Percentiles rank a stretch among this genome's conserved stretches.
These are phyloP conservation scores for Pythium aristosporum DNA, from an alignment of 352 stramenopile genomes.

Conservation along the genomic window DNA sequence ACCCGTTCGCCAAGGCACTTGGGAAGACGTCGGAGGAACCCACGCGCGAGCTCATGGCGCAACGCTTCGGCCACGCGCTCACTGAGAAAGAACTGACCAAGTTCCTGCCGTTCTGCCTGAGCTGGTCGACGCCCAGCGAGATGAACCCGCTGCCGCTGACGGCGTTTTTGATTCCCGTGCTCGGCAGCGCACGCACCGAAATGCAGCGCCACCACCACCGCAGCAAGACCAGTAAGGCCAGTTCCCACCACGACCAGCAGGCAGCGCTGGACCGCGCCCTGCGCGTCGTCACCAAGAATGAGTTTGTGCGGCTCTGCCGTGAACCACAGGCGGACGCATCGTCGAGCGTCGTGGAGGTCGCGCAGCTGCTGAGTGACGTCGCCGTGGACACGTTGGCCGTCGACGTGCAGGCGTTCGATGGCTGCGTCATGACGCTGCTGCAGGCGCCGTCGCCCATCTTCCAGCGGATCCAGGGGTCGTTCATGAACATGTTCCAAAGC, in stretches of 20 bases:
- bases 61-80: constrained; percentile 46
- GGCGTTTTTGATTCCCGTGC: constrained; percentile 56
- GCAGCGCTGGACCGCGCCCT: constrained; percentile 47
- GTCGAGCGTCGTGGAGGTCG: constrained; percentile 31
- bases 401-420: constrained; percentile 59
- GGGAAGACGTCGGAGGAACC: neutral
- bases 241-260: constrained; percentile 41
- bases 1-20: constrained; percentile 45
- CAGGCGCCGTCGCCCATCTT: constrained; percentile 63
- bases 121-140: constrained; percentile 56
- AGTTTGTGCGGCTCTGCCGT: constrained; percentile 57
- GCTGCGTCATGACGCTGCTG: constrained; percentile 59
- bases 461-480: constrained; percentile 51
- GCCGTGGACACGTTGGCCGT: constrained; percentile 37
- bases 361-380: constrained; percentile 51
- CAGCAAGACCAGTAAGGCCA: constrained; percentile 33
- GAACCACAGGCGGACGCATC: constrained; percentile 20
- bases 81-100: constrained; percentile 31
- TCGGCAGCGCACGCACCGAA: constrained; percentile 41
- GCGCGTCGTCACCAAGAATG: constrained; percentile 61
- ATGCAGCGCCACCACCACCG: constrained; percentile 24
- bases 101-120: constrained; percentile 59
- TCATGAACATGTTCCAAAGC: constrained; percentile 55
- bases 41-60: constrained; percentile 29
- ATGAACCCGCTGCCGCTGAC: constrained; percentile 48